Conservation (phyloP, 2,329 filamentous ascomycete genomes). For the Ophiostoma australiae region DNA sequence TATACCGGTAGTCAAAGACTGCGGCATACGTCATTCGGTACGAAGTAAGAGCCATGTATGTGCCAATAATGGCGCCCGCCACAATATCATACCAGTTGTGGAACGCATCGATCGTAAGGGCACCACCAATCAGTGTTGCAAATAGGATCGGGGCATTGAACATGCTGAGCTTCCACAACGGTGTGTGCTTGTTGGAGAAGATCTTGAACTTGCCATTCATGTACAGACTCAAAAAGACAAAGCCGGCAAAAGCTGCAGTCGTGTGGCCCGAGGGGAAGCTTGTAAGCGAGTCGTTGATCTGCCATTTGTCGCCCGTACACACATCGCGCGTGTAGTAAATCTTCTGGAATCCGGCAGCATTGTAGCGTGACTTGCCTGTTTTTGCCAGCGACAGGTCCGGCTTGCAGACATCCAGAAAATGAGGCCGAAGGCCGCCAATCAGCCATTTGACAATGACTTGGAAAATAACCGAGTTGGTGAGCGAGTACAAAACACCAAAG, state of each 20-base stretch:
- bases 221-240: slow-evolving; percentile 66
- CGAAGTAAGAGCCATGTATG: slow-evolving; percentile 54
- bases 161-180: slow-evolving; percentile 67
- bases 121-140: slow-evolving; percentile 62
- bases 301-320: slow-evolving; percentile 59
- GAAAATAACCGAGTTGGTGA: slow-evolving; percentile 68
- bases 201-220: slow-evolving; percentile 76
- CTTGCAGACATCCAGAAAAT: slow-evolving; percentile 66
- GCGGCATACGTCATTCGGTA: slow-evolving; percentile 64
- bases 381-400: slow-evolving; percentile 48
- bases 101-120: slow-evolving; percentile 66
- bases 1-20: slow-evolving; percentile 64
- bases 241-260: slow-evolving; percentile 67
- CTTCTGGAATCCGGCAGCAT: slow-evolving; percentile 42
- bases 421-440: slow-evolving; percentile 66
- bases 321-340: slow-evolving; percentile 67
- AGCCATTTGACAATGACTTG: slow-evolving; percentile 73
- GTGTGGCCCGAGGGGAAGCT: slow-evolving; percentile 70
- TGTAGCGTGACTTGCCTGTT: slow-evolving; percentile 39
- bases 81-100: slow-evolving; percentile 73
- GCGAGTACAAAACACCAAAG: slow-evolving; percentile 63
- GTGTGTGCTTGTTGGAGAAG: slow-evolving; percentile 65
- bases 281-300: slow-evolving; percentile 66
- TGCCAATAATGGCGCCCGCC: slow-evolving; percentile 60
- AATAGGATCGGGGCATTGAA: slow-evolving; percentile 63